These are phyloP conservation scores for Phragmites australis DNA, from an alignment of 176 grass and related monocot genomes.

Conservation along the genomic window DNA sequence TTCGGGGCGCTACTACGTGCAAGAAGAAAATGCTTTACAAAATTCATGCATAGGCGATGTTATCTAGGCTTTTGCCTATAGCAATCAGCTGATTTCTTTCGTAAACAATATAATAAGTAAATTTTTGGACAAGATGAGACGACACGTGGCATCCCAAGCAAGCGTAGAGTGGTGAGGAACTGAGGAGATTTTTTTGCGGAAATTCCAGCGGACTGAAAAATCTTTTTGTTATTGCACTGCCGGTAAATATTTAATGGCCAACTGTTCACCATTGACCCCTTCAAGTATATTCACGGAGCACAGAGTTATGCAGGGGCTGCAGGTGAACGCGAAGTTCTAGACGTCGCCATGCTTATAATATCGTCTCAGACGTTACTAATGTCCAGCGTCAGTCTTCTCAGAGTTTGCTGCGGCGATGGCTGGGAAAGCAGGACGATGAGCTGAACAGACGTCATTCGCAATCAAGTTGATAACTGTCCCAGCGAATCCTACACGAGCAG, in stretches of 20 bases:
- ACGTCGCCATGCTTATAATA: conserved; percentile 62
- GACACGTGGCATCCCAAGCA: neutral
- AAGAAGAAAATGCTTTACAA: neutral
- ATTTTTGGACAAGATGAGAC: neutral
- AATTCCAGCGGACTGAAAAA: neutral
- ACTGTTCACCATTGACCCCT: conserved; percentile 30
- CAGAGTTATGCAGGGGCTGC: conserved; percentile 41
- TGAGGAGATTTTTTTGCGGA: neutral
- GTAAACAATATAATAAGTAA: neutral
- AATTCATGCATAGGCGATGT: neutral
- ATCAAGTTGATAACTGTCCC: conserved; percentile 21
- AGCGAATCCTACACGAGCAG: neutral
- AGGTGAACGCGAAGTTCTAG: conserved; percentile 49
- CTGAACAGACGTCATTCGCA: neutral
- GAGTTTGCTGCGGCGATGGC: conserved; percentile 20
- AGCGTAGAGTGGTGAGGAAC: neutral
- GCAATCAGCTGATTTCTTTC: neutral
- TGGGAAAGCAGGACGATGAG: neutral
- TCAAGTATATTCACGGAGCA: conserved; percentile 45
- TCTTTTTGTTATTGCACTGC: neutral
- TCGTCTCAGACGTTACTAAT: conserved; percentile 59
- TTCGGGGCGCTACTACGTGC: conserved; percentile 21
- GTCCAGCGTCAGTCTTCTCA: conserved; percentile 49
- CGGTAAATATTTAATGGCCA: neutral
- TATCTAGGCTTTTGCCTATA: neutral